These are phyloP conservation scores for Lactarius indigo DNA, from an alignment of 768 basidiomycete species.

Conservation along the genomic window DNA sequence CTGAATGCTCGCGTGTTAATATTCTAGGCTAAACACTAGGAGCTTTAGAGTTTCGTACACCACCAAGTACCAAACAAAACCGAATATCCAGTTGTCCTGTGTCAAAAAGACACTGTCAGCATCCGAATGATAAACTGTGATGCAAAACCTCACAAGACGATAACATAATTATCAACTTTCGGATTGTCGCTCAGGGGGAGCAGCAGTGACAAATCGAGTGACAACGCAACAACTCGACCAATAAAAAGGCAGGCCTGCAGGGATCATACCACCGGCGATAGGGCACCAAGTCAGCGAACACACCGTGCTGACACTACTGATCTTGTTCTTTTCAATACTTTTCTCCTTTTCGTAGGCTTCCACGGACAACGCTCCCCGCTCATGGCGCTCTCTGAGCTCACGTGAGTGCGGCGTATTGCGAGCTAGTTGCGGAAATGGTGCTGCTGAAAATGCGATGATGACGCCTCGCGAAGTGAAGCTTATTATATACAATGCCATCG, in stretches of 20 bases:
- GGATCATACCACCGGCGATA: neutral
- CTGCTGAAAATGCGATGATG: conserved; percentile 77
- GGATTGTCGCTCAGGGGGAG: conserved; percentile 57
- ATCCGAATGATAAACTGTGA: neutral
- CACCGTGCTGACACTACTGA: conserved; percentile 82
- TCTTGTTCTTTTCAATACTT: conserved; percentile 77
- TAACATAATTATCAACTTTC: conserved; percentile 68
- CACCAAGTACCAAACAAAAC: conserved; percentile 82
- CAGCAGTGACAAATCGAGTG: conserved; percentile 66
- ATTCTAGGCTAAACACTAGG: neutral
- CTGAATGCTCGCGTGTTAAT: conserved; percentile 35
- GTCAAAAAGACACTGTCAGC: neutral
- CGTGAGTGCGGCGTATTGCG: conserved; percentile 69
- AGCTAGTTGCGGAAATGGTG: conserved; percentile 75
- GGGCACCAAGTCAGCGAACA: conserved; percentile 12
- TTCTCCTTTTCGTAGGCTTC: conserved; percentile 73
- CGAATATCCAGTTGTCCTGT: conserved; percentile 72
- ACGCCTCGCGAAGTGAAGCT: conserved; percentile 78
- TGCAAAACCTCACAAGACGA: conserved; percentile 51
- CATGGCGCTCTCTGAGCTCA: conserved; percentile 50
- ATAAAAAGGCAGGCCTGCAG: conserved; percentile 69
- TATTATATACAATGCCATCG: conserved; percentile 77
- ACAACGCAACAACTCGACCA: conserved; percentile 63
- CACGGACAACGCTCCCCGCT: conserved; percentile 52
- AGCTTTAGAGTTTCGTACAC: conserved; percentile 49